Evolutionary conservation across 1,284 basidiomycete genomes (phyloP), one percentile per base, ranked within the genome.

Genomic region (Sporisorium reilianum): DNA sequence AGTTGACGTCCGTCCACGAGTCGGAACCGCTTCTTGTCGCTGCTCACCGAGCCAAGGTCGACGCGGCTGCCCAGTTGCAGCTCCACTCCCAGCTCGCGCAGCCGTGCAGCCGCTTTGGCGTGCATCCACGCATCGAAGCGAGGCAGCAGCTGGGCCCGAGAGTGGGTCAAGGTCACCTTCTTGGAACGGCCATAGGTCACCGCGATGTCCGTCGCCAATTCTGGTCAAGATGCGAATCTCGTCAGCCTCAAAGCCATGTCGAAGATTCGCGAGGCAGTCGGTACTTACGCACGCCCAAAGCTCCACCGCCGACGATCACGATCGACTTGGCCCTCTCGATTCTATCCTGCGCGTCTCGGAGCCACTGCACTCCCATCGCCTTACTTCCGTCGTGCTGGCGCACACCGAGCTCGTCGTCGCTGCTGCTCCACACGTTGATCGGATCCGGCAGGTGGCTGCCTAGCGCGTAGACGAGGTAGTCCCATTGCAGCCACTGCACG

Each of bases 121-220:
- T 76, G 74, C 74, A 76, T 70, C 65, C 72, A 75, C 18, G 45
- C 22, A 12, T 69, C 52, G 59, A 76, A 76, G 25, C 71, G 53
- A 26, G 74, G 74, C n/a, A 76, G 53, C 18, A 75, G 54, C 30
- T 52, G 40, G 14, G 26, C 10, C 23, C 58, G 45, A 16, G 74
- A 75, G 40, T 64, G 69, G 12, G 64, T 56, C 38, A 76, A 46
- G 2, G 64, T 76, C n/a, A 76, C 65, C 23, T 46, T 50, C 42
- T 76, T 76, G 0, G 63, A 51, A 18, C 22, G 22, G 10, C 70
- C 72, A 36, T 76, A 75, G 28, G 55, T 59, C 40, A 55, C 55
- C 7, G 74, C 74, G 23, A 76, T 76, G 32, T 76, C 74, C 0
- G 54, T 62, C 16, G 74, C 65, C 25, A 74, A 56, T 28, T 77